A percentile compares a stretch with the other conserved stretches of the same genome.
Conservation (phyloP, 495 filamentous ascomycete species). For the Penicillium simplicissimum region DNA sequence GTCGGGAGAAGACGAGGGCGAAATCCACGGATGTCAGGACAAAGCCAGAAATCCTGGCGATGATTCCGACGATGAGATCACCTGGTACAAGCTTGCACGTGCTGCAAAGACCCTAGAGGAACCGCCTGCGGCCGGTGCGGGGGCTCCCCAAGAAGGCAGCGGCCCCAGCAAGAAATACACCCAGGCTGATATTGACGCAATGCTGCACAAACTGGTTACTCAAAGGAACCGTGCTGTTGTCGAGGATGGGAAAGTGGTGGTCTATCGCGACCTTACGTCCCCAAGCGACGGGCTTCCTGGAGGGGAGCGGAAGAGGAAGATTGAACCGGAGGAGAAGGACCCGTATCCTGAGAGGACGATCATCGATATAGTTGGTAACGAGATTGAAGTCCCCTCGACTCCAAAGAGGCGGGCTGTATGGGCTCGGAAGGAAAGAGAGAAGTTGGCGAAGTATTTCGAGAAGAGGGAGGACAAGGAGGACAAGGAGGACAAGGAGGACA, state of each 20-base stretch:
- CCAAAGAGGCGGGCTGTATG: no score
- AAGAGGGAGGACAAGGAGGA: neutral
- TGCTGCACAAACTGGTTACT: no score
- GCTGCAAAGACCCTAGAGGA: no score
- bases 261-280: neutral
- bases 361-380: neutral
- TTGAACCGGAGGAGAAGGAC: neutral
- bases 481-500: neutral
- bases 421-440: neutral
- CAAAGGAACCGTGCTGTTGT: neutral
- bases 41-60: neutral
- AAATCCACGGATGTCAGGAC: neutral
- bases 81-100: no score
- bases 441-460: neutral
- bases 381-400: neutral
- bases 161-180: neutral
- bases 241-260: neutral
- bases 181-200: no score
- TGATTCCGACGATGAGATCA: neutral
- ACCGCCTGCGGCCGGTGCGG: no score
- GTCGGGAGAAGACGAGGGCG: neutral
- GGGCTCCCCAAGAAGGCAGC: neutral
- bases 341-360: neutral
- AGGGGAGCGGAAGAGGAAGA: neutral
- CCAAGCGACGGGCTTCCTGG: neutral